Evolutionary conservation across 2,329 filamentous ascomycete genomes (phyloP).

Genomic region (Parascedosporium putredinis): DNA sequence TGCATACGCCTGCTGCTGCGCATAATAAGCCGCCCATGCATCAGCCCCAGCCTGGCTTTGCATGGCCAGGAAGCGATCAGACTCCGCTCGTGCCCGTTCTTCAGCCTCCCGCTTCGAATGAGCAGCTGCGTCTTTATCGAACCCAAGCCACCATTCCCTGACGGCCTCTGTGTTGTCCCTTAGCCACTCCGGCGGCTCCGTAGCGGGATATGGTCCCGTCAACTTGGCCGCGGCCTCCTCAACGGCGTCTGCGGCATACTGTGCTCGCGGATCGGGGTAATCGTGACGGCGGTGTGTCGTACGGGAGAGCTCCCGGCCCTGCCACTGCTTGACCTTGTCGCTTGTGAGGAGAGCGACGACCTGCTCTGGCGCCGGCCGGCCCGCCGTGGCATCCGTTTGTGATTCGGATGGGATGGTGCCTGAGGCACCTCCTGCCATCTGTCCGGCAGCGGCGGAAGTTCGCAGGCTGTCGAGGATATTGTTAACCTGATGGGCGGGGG

Average conservation of each 20-base stretch:
- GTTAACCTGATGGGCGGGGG: conserved; percentile 26
- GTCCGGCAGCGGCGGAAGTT: not conserved
- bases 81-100: conserved; percentile 14
- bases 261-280: conserved; percentile 32
- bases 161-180: conserved; percentile 32
- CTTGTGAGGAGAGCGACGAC: conserved; percentile 32
- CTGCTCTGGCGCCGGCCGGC: conserved; percentile 2
- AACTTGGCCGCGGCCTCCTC: conserved; percentile 32
- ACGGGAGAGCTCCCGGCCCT: conserved; percentile 26
- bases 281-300: conserved; percentile 21
- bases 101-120: conserved; percentile 29
- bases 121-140: conserved; percentile 27
- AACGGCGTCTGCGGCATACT: conserved; percentile 30
- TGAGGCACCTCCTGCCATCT: not conserved
- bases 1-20: conserved; percentile 10
- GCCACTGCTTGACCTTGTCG: conserved; percentile 31
- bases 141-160: conserved; percentile 43
- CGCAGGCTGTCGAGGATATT: conserved; percentile 23
- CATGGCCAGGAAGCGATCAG: conserved; percentile 10
- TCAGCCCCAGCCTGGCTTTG: conserved; percentile 5
- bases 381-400: conserved; percentile 9
- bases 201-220: conserved; percentile 36
- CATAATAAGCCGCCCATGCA: conserved; percentile 10
- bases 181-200: conserved; percentile 42
- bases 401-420: not conserved